Percentiles rank a stretch among this genome's conserved stretches.
Conservation (phyloP, 2,329 filamentous ascomycete species). For the Colletotrichum tofieldiae region DNA sequence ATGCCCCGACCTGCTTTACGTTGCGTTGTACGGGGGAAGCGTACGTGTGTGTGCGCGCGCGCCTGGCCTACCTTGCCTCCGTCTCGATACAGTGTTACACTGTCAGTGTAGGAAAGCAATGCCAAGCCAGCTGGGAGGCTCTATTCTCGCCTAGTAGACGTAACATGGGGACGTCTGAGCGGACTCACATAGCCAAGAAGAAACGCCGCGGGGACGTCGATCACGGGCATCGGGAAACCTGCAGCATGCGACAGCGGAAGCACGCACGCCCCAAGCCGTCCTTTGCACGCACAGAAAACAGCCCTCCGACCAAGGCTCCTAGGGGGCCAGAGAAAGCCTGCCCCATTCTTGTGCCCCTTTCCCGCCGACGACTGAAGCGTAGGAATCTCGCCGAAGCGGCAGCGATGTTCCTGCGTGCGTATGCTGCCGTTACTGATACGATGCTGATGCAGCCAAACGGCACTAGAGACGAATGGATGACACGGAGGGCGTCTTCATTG, state of each 20-base stretch:
- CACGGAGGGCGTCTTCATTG: not conserved
- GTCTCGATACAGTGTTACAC: not conserved
- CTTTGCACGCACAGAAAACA: not conserved
- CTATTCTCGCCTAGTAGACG: too few relatives aligned
- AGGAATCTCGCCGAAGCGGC: not conserved
- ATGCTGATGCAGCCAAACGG: conserved; percentile 7
- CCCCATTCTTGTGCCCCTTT: not conserved
- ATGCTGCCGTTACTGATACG: not conserved
- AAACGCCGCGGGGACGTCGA: conserved; percentile 34
- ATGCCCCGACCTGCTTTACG: not conserved
- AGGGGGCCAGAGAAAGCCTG: not conserved
- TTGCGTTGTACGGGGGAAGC: not conserved
- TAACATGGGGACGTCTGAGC: not conserved
- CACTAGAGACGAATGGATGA: conserved; percentile 10
- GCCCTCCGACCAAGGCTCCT: not conserved
- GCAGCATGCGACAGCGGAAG: conserved; percentile 19
- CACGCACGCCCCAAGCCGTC: not conserved
- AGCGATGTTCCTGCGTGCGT: not conserved
- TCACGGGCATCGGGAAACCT: conserved; percentile 29
- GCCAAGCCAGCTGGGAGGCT: not conserved
- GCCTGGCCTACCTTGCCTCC: not conserved
- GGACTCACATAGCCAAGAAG: conserved; percentile 10
- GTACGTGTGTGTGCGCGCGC: not conserved
- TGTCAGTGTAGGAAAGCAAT: conserved; percentile 6
- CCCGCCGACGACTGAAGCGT: not conserved